Percentiles rank a stretch among this genome's conserved stretches.
Conservation (phyloP, 108 stramenopile genomes). For the Skeletonema grethae region DNA sequence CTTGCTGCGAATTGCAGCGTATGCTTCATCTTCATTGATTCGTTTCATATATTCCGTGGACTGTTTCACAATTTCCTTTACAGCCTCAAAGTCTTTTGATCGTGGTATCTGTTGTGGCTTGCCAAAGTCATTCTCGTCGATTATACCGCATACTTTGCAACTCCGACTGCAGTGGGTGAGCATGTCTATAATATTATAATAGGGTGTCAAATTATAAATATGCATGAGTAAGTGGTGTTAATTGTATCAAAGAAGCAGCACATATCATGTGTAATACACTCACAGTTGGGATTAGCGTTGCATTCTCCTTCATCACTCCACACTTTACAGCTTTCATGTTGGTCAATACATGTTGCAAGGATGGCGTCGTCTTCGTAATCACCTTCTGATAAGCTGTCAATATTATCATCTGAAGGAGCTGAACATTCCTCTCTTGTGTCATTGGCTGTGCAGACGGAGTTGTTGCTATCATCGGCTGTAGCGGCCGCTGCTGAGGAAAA, state of each 20-base stretch:
- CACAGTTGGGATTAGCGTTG: conserved; percentile 50
- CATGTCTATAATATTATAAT: conserved; percentile 31
- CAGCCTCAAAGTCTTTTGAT: neutral
- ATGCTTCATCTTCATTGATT: conserved; percentile 23
- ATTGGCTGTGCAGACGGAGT: conserved; percentile 3
- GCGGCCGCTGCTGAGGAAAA: neutral
- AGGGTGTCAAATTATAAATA: neutral
- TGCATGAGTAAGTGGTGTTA: neutral
- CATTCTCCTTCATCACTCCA: conserved; percentile 58
- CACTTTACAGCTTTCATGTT: conserved; percentile 33
- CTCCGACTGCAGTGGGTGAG: conserved; percentile 22
- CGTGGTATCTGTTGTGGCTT: conserved; percentile 23
- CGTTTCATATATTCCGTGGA: conserved; percentile 23
- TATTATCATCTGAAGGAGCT: neutral
- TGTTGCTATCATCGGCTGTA: neutral
- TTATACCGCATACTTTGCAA: conserved; percentile 33
- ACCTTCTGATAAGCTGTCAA: neutral
- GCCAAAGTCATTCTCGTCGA: conserved; percentile 35
- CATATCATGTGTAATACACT: neutral
- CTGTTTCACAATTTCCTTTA: conserved; percentile 8
- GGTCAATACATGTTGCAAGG: conserved; percentile 28
- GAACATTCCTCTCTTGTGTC: neutral
- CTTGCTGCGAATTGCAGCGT: conserved; percentile 29
- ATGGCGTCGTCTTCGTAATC: neutral
- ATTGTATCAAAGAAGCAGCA: neutral